phyloP scores from a whole-genome alignment of 257 asterid genomes.

The Solanum clarkiae region DNA sequence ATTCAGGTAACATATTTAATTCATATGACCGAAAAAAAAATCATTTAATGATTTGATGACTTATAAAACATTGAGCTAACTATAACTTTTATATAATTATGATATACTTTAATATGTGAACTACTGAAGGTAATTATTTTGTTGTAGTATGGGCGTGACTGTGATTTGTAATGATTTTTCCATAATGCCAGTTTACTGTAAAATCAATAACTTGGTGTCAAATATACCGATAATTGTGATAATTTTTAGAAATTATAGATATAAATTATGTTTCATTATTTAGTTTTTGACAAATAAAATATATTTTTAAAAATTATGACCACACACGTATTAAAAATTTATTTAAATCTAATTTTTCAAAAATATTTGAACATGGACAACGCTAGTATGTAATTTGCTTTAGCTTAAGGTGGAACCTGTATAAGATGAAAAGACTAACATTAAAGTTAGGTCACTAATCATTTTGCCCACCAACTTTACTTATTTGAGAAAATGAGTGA shows the following conservation, averaged over 20 bases:
- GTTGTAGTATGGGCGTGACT: neutral
- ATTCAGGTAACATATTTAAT: neutral
- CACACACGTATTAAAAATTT: neutral
- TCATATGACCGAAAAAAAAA: too few species aligned
- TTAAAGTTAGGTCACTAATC: neutral
- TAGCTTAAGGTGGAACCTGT: neutral
- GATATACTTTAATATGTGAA: neutral
- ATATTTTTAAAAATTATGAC: neutral
- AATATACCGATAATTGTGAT: neutral
- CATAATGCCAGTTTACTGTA: neutral
- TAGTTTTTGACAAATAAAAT: neutral
- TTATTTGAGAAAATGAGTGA: neutral
- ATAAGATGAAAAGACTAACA: neutral
- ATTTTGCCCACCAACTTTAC: slow-evolving; percentile 7
- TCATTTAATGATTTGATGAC: neutral
- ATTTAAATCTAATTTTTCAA: neutral
- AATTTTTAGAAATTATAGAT: neutral
- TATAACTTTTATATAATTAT: too few species aligned
- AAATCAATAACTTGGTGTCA: neutral
- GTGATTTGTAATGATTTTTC: neutral
- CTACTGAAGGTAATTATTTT: neutral
- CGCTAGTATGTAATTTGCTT: neutral
- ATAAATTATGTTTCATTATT: neutral
- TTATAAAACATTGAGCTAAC: neutral
- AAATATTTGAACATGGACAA: neutral